A percentile compares a stretch with the other conserved stretches of the same genome.
phyloP scores from a whole-genome alignment of 2,329 filamentous ascomycete species.

The Pseudogymnoascus sp. region DNA sequence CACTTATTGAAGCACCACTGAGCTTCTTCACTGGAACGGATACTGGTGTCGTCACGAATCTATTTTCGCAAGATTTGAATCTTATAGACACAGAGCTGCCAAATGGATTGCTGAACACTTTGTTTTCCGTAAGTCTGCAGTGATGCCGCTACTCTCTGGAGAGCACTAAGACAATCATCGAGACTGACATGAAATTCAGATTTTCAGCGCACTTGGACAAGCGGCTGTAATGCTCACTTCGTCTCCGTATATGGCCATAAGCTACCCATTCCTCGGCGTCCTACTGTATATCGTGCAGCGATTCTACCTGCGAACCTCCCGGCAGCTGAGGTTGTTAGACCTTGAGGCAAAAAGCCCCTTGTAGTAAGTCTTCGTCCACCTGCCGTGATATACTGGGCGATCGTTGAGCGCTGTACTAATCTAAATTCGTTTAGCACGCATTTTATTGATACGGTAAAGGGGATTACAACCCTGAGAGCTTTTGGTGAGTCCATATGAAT shows the following conservation, averaged over 20 bases:
- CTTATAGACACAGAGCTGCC: constrained; percentile 22
- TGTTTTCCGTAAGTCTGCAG: constrained; percentile 13
- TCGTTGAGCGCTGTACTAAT: constrained; percentile 6
- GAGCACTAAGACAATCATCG: not conserved
- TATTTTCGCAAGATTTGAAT: constrained; percentile 40
- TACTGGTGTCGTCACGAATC: constrained; percentile 40
- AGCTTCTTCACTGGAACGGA: constrained; percentile 40
- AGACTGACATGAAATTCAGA: not conserved
- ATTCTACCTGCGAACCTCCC: constrained; percentile 40
- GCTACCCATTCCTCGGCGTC: constrained; percentile 7
- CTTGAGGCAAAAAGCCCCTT: constrained; percentile 38
- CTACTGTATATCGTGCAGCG: constrained; percentile 28
- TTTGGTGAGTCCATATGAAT: constrained; percentile 29
- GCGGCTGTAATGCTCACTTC: constrained; percentile 4
- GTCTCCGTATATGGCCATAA: constrained; percentile 10
- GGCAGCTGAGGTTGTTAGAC: constrained; percentile 41
- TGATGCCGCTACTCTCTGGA: not conserved
- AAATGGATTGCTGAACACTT: constrained; percentile 14
- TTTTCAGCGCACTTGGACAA: not conserved
- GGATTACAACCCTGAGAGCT: constrained; percentile 38
- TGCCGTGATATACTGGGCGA: not conserved
- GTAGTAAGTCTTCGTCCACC: constrained; percentile 24
- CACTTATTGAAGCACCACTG: constrained; percentile 31
- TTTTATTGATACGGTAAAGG: constrained; percentile 38
- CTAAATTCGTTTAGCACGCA: constrained; percentile 20